Conservation (phyloP, 78 protist genomes). For the Capsaspora owczarzaki region DNA sequence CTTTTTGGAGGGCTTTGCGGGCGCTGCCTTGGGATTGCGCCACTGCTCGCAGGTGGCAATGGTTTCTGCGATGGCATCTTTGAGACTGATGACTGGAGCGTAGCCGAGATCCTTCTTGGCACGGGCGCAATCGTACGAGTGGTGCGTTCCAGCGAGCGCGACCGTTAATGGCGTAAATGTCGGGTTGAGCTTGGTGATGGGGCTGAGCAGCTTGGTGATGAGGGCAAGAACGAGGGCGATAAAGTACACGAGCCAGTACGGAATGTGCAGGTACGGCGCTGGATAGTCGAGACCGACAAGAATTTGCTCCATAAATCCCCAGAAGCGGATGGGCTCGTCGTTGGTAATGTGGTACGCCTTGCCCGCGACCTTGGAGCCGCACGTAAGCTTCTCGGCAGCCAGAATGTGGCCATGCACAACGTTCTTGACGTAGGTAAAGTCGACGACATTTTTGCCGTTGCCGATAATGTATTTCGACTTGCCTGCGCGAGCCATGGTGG, state of each 20-base stretch:
- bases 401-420: not conserved
- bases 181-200: not conserved
- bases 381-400: not conserved
- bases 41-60: not conserved
- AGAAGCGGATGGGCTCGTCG: slow-evolving; percentile 5
- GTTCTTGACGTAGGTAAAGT: not conserved
- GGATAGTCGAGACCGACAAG: not conserved
- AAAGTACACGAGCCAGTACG: not conserved
- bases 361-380: not conserved
- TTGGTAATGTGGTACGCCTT: slow-evolving; percentile 1
- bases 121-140: not conserved
- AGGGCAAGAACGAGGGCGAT: not conserved
- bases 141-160: slow-evolving; percentile 3
- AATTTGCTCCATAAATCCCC: not conserved
- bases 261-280: not conserved
- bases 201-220: not conserved
- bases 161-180: not conserved
- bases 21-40: not conserved
- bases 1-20: not conserved
- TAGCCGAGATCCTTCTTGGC: not conserved
- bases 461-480: not conserved
- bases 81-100: not conserved
- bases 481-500: not conserved
- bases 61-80: not conserved
- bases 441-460: not conserved